Base-by-base conservation (phyloP, 441 rosid species). In the Codiaeum variegatum region DNA sequence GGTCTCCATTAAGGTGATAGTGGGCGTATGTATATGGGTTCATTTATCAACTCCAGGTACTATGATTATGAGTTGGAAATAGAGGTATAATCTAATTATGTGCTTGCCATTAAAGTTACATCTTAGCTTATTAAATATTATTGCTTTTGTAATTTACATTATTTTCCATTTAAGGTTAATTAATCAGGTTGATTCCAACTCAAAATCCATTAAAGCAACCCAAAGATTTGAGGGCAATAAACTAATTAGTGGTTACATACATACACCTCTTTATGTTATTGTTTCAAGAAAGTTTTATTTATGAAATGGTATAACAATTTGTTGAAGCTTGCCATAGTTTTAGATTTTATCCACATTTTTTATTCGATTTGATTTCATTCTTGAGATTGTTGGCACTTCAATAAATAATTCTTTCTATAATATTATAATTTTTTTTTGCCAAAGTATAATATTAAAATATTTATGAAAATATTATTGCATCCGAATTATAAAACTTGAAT, bases 131-230 rank as follows among this genome's bases (percentile, higher is more conserved):
- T 19, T 19, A 2, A 19, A 9, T 2, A 16, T 8, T 3, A 61
- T 19, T 6, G 4, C 9, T 23, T 12, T 40, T 16, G 44, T 6
- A 40, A 13, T 26, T 51, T 8, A 19, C n/a, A 6, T 21, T 19
- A 28, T 62, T 36, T 62, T n/a, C 29, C 3, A 11, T 64, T 54
- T 69, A 67, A 13, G 34, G 55, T 49, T 29, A 49, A 69, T 49
- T 29, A 49, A 69, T 13, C 5, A 5, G 47, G 21, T 69, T 69
- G 62, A n/a, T 69, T 69, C 62, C 62, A 69, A 61, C 62, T 69
- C 72, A 55, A 69, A 34, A 38, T 54, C 72, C 72, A 69, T 54
- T 69, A 69, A 24, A 68, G n/a, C 49, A 36, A 68, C 16, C 58
- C 40, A 18, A 67, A 16, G 40, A 32, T 28, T 67, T 47, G 34